phyloP scores from a whole-genome alignment of 257 asterid species.

The Paulownia fortunei region DNA sequence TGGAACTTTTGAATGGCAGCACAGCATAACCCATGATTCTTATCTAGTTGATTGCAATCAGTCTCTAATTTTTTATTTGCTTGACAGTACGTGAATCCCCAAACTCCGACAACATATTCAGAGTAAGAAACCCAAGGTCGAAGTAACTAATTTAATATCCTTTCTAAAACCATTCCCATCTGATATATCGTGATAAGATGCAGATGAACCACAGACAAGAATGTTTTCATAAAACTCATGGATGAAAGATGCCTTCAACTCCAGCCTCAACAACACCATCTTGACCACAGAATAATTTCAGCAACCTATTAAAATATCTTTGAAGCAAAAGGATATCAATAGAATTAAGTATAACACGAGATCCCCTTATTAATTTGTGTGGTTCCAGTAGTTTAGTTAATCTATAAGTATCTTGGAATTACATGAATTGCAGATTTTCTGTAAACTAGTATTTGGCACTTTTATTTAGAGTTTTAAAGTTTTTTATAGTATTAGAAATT shows the following conservation, averaged over 20 bases:
- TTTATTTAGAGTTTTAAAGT: not conserved
- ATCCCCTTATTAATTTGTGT: not conserved
- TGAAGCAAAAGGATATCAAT: not conserved
- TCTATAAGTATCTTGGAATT: not conserved
- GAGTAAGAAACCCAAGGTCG: not conserved
- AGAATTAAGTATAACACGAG: not conserved
- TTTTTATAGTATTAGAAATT: not conserved
- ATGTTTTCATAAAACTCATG: not conserved
- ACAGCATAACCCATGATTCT: slow-evolving; percentile 9
- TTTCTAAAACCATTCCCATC: not conserved
- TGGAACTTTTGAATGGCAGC: not conserved
- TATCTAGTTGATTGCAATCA: slow-evolving; percentile 9
- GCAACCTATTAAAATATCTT: not conserved
- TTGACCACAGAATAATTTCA: not conserved
- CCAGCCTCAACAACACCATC: not conserved
- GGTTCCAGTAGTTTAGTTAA: not conserved
- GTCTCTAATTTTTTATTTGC: not conserved
- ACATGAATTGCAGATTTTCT: not conserved
- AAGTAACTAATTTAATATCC: slow-evolving; percentile 10
- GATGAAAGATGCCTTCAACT: not conserved
- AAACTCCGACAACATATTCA: not conserved
- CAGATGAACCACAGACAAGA: not conserved
- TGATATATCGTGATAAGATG: not conserved
- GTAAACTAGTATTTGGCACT: not conserved
- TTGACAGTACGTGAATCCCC: not conserved